A percentile compares a stretch with the other conserved stretches of the same genome.
phyloP scores from a whole-genome alignment of 371 early-diverging fungal species.

The Dinochytrium kinnereticum region DNA sequence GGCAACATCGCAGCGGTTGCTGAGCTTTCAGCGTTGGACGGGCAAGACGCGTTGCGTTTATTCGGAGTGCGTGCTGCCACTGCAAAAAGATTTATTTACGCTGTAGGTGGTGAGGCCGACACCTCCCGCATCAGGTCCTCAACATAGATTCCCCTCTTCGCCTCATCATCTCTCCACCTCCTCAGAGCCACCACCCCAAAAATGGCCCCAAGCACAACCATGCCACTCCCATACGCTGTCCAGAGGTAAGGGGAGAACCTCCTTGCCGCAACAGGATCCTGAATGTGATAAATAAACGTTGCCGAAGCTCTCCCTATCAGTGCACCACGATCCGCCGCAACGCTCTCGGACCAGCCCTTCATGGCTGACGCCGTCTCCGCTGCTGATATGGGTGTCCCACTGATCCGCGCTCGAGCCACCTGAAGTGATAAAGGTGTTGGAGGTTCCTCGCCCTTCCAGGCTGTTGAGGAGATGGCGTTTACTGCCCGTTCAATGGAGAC shows the following conservation, averaged over 20 bases:
- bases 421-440: too few relatives aligned
- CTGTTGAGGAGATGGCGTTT: neutral
- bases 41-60: too few relatives aligned
- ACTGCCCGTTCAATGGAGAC: neutral
- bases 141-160: neutral
- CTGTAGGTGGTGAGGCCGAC: too few relatives aligned
- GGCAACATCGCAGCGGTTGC: too few relatives aligned
- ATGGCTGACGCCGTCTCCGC: neutral
- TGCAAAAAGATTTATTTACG: too few relatives aligned
- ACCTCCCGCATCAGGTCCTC: neutral
- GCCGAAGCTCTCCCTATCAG: conserved; percentile 2
- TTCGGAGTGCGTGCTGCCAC: too few relatives aligned
- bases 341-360: neutral
- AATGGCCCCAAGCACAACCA: neutral
- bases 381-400: too few relatives aligned
- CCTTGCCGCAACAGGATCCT: neutral
- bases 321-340: conserved; percentile 5
- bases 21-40: too few relatives aligned
- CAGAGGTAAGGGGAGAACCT: conserved; percentile 8
- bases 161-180: neutral
- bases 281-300: conserved; percentile 9
- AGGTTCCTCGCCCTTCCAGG: neutral
- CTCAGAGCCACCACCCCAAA: neutral
- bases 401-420: too few relatives aligned
- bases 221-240: conserved; percentile 3